These are phyloP conservation scores for Colletotrichum graminicola DNA, from an alignment of 2,329 filamentous ascomycete genomes.

Conservation along the genomic window DNA sequence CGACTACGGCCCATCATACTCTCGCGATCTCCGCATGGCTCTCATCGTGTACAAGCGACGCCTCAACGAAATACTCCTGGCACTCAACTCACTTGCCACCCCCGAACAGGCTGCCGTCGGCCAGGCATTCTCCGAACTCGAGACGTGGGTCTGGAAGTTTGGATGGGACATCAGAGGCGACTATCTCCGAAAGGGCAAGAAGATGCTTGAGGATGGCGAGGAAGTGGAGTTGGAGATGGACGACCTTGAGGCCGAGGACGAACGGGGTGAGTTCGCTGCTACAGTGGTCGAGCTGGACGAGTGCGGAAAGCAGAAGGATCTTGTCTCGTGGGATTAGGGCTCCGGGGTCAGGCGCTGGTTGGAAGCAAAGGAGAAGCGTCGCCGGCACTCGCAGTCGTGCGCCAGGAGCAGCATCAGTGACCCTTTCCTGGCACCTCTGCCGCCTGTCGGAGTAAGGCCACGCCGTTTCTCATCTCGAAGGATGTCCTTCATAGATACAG, in stretches of 20 bases:
- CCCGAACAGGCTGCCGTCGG: constrained; percentile 59
- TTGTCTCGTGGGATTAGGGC: constrained; percentile 60
- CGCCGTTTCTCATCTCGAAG: constrained; percentile 39
- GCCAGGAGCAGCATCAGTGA: background rate
- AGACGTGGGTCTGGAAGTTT: constrained; percentile 59
- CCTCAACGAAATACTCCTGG: constrained; percentile 61
- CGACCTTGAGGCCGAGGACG: constrained; percentile 67
- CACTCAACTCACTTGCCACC: constrained; percentile 51
- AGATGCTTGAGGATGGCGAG: constrained; percentile 67
- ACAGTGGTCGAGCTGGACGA: constrained; percentile 66
- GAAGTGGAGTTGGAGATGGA: constrained; percentile 60
- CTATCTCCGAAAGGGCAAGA: constrained; percentile 61
- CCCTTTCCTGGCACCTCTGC: constrained; percentile 16
- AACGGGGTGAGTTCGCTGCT: constrained; percentile 65
- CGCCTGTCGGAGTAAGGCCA: constrained; percentile 26
- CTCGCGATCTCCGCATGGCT: constrained; percentile 57
- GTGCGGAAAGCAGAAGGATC: constrained; percentile 62
- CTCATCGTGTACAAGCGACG: constrained; percentile 68
- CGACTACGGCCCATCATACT: constrained; percentile 51
- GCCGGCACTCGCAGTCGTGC: constrained; percentile 25
- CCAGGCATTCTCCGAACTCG: constrained; percentile 63
- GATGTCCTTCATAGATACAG: constrained; percentile 24
- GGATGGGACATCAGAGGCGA: constrained; percentile 69
- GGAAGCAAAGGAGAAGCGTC: constrained; percentile 37
- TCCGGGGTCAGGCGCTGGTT: constrained; percentile 41